These are phyloP conservation scores for Logfia minima DNA, from an alignment of 129 eudicot species.

Conservation along the genomic window DNA sequence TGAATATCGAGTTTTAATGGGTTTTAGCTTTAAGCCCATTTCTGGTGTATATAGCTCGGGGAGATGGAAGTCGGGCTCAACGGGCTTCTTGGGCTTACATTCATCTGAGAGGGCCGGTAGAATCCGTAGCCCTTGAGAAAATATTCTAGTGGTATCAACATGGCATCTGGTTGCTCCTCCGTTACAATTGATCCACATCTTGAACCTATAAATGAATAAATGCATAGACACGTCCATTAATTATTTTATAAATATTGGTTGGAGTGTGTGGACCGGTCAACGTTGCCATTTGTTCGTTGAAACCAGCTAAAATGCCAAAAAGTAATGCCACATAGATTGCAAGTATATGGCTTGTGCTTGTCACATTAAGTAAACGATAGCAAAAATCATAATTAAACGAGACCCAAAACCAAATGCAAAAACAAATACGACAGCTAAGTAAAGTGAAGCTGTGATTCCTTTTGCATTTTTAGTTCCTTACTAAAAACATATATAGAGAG, in stretches of 20 bases:
- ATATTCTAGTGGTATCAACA: slow-evolving; percentile 92
- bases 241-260: neutral
- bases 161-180: slow-evolving; percentile 91
- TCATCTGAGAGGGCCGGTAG: slow-evolving; percentile 60
- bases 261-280: neutral
- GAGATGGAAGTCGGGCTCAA: slow-evolving; percentile 86
- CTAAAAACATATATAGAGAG: neutral
- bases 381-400: neutral
- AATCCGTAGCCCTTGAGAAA: slow-evolving; percentile 89
- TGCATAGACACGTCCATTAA: neutral
- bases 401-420: neutral
- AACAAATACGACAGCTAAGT: neutral
- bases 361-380: neutral
- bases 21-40: slow-evolving; percentile 94
- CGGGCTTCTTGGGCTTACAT: slow-evolving; percentile 90
- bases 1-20: slow-evolving; percentile 72
- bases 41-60: slow-evolving; percentile 95
- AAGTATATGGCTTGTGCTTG: neutral
- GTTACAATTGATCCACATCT: slow-evolving; percentile 87
- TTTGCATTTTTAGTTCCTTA: neutral
- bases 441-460: neutral
- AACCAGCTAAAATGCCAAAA: neutral
- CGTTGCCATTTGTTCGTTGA: neutral
- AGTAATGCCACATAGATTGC: neutral
- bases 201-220: slow-evolving; percentile 60